Conservation (phyloP, 2,329 filamentous ascomycete genomes). For the Venturia effusa region DNA sequence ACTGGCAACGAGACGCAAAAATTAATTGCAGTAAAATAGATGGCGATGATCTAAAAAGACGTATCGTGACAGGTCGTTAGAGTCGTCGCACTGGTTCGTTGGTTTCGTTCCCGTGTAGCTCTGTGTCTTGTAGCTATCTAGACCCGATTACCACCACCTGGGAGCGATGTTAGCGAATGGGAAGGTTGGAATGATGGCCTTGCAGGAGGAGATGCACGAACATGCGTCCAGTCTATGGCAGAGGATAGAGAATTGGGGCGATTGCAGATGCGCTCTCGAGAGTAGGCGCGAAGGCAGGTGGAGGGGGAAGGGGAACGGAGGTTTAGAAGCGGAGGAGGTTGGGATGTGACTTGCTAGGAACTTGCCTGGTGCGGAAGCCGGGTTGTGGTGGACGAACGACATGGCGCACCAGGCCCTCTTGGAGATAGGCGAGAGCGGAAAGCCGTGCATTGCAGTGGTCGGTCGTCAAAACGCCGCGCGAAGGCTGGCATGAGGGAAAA, state of each 20-base stretch:
- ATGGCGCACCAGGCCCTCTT: constrained; percentile 20
- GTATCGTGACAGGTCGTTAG: constrained; percentile 11
- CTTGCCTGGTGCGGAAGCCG: constrained; percentile 6
- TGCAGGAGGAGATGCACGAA: constrained; percentile 17
- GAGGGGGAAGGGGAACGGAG: constrained; percentile 6
- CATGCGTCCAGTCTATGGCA: constrained; percentile 18
- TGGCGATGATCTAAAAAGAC: neutral
- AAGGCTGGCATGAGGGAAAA: constrained; percentile 6
- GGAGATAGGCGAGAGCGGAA: constrained; percentile 30
- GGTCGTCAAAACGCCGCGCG: neutral
- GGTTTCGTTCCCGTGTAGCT: neutral
- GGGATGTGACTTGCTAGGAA: constrained; percentile 28
- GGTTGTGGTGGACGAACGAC: constrained; percentile 1
- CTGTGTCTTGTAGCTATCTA: neutral
- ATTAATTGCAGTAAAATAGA: neutral
- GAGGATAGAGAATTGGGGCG: constrained; percentile 27
- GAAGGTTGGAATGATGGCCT: constrained; percentile 11
- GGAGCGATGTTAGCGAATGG: neutral
- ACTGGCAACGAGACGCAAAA: neutral
- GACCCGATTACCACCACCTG: constrained; percentile 3
- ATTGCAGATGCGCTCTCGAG: constrained; percentile 14
- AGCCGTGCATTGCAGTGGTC: constrained; percentile 7
- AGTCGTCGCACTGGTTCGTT: constrained; percentile 10
- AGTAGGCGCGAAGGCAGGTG: constrained; percentile 7
- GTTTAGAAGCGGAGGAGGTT: constrained; percentile 27